These are phyloP conservation scores for Hypoxylon lienhwacheense DNA, from an alignment of 495 filamentous ascomycete genomes.

Conservation along the genomic window DNA sequence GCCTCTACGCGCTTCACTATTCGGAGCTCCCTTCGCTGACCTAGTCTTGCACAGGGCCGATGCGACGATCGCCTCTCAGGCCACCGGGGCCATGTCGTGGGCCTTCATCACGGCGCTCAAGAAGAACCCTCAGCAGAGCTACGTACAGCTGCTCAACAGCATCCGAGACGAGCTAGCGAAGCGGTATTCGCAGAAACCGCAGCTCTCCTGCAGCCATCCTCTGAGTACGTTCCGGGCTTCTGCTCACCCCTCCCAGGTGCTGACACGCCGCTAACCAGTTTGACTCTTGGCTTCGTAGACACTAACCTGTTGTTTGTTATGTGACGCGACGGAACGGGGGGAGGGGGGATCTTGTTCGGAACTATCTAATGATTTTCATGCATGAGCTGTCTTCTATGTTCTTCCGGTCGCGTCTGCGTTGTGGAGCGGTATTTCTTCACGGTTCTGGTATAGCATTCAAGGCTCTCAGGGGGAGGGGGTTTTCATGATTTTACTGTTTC, in stretches of 20 bases:
- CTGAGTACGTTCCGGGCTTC: slow-evolving; percentile 67
- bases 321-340: slow-evolving; percentile 36
- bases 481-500: not conserved
- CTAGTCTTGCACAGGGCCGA: slow-evolving; percentile 55
- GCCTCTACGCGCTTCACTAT: not conserved
- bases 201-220: slow-evolving; percentile 94
- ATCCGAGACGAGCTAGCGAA: slow-evolving; percentile 88
- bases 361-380: slow-evolving; percentile 8
- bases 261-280: slow-evolving; percentile 21
- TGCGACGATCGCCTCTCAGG: slow-evolving; percentile 71
- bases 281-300: slow-evolving; percentile 40
- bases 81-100: slow-evolving; percentile 97
- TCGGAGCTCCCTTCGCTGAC: slow-evolving; percentile 2
- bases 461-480: not conserved
- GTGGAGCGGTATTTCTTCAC: not conserved
- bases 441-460: slow-evolving; percentile 4
- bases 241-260: slow-evolving; percentile 14
- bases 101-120: slow-evolving; percentile 92
- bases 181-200: slow-evolving; percentile 94
- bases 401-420: not conserved
- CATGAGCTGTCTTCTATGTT: slow-evolving; percentile 3
- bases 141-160: slow-evolving; percentile 91
- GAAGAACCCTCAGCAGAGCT: slow-evolving; percentile 98
- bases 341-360: not conserved
- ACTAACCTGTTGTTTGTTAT: slow-evolving; percentile 57